phyloP scores from a whole-genome alignment of 768 basidiomycete species.

The Hydnum rufescens region DNA sequence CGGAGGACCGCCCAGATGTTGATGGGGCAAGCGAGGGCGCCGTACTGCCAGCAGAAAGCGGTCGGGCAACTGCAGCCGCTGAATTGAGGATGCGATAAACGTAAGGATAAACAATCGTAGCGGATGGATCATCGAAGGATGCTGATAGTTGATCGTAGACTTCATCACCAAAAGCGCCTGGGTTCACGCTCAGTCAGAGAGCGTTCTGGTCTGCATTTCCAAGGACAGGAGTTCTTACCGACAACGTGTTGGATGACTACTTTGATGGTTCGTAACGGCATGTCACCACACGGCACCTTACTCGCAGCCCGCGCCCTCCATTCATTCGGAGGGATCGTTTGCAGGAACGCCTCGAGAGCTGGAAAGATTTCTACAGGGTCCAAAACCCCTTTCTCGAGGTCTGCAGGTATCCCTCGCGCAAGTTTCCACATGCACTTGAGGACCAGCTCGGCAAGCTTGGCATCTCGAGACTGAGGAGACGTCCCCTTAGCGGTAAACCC shows the following conservation, averaged over 20 bases:
- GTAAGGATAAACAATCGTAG: constrained; percentile 91
- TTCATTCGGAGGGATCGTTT: constrained; percentile 85
- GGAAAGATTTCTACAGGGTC: constrained; percentile 80
- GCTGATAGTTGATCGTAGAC: constrained; percentile 79
- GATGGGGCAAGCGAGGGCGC: background rate
- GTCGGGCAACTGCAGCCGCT: background rate
- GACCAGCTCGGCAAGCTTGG: constrained; percentile 80
- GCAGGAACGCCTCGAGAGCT: constrained; percentile 84
- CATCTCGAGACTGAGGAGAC: constrained; percentile 53
- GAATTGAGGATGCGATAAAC: constrained; percentile 74
- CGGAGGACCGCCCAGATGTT: background rate
- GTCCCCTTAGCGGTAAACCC: constrained; percentile 65
- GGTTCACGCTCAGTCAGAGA: too few relatives aligned
- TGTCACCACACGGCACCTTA: constrained; percentile 86
- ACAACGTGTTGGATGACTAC: constrained; percentile 95
- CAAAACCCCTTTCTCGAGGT: constrained; percentile 57
- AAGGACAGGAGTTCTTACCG: constrained; percentile 36
- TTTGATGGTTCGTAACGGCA: constrained; percentile 95
- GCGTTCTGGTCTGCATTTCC: too few relatives aligned
- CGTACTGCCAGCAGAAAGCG: constrained; percentile 14
- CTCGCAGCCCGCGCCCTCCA: constrained; percentile 86
- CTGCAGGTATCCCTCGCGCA: constrained; percentile 82
- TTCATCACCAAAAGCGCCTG: constrained; percentile 30
- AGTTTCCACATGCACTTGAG: constrained; percentile 97
- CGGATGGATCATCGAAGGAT: constrained; percentile 90